Evolutionary conservation across 2,329 filamentous ascomycete species (phyloP).

Genomic region (Colletotrichum navitas): DNA sequence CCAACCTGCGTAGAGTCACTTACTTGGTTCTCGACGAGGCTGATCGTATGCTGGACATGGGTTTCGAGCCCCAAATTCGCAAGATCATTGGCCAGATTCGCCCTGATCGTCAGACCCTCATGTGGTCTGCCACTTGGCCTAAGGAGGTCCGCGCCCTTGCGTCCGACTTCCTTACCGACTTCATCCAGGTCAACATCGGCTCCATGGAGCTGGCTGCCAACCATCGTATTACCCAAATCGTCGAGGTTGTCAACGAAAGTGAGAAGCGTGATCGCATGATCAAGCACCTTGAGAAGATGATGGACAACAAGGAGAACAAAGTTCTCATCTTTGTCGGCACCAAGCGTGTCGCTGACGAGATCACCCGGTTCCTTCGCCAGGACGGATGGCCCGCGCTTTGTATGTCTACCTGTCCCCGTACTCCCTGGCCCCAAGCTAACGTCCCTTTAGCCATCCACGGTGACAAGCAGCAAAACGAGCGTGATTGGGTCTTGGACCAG

Average conservation of each 20-base stretch:
- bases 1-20: slow-evolving; percentile 96
- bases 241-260: slow-evolving; percentile 94
- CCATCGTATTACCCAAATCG: slow-evolving; percentile 97
- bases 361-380: slow-evolving; percentile 95
- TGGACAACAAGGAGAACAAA: slow-evolving; percentile 97
- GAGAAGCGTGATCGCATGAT: slow-evolving; percentile 99
- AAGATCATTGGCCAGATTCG: slow-evolving; percentile 99
- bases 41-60: slow-evolving; percentile 99
- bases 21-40: slow-evolving; percentile 99
- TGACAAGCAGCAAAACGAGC: slow-evolving; percentile 99
- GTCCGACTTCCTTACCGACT: slow-evolving; percentile 90
- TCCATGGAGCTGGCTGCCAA: slow-evolving; percentile 97
- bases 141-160: slow-evolving; percentile 97
- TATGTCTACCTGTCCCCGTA: slow-evolving; percentile 67
- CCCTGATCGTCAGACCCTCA: slow-evolving; percentile 97
- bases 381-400: slow-evolving; percentile 98
- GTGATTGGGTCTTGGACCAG: slow-evolving; percentile 99
- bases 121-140: slow-evolving; percentile 99
- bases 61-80: slow-evolving; percentile 99
- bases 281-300: slow-evolving; percentile 97
- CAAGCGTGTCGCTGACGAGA: slow-evolving; percentile 97
- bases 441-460: slow-evolving; percentile 85
- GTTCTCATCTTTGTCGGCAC: slow-evolving; percentile 93
- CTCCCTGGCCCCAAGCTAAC: slow-evolving; percentile 51
- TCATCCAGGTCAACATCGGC: slow-evolving; percentile 98